Conservation (phyloP, 331 rosid species). For the Malus hybrid region DNA sequence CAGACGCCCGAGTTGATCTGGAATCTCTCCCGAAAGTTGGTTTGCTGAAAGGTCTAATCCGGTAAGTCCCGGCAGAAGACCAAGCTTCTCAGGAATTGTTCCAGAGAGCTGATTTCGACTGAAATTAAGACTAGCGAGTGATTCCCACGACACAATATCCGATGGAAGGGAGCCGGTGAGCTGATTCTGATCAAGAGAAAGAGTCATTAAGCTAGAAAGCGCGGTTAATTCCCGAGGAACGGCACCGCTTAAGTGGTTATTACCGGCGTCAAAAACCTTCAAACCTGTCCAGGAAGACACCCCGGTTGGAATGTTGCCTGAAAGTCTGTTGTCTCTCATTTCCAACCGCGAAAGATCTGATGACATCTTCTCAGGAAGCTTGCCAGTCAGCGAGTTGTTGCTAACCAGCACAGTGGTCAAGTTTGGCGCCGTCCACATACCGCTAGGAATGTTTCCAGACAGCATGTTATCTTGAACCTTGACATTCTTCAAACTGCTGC, state of each 20-base stretch:
- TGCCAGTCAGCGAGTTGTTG: slow-evolving; percentile 48
- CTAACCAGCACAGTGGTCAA: slow-evolving; percentile 25
- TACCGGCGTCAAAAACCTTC: slow-evolving; percentile 45
- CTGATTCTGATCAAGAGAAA: slow-evolving; percentile 48
- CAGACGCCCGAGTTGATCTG: slow-evolving; percentile 12
- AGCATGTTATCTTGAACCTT: slow-evolving; percentile 31
- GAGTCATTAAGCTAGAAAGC: slow-evolving; percentile 28
- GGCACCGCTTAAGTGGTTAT: slow-evolving; percentile 49
- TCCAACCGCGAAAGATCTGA: slow-evolving; percentile 29
- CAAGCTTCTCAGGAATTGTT: slow-evolving; percentile 37
- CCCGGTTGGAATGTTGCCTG: slow-evolving; percentile 54
- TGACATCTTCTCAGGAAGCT: slow-evolving; percentile 51
- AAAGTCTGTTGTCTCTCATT: slow-evolving; percentile 52
- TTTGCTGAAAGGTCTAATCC: slow-evolving; percentile 69
- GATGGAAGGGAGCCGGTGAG: slow-evolving; percentile 49
- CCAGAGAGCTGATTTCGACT: slow-evolving; percentile 51
- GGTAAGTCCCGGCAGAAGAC: slow-evolving; percentile 28
- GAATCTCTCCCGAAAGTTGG: slow-evolving; percentile 55
- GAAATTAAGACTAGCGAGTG: slow-evolving; percentile 36
- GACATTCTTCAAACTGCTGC: slow-evolving; percentile 28
- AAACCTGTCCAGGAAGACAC: slow-evolving; percentile 47
- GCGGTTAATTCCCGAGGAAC: slow-evolving; percentile 49
- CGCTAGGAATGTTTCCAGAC: slow-evolving; percentile 54
- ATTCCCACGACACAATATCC: slow-evolving; percentile 43
- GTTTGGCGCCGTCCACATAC: slow-evolving; percentile 51